phyloP scores from a whole-genome alignment of 768 basidiomycete species.

The Obba rivulosa region DNA sequence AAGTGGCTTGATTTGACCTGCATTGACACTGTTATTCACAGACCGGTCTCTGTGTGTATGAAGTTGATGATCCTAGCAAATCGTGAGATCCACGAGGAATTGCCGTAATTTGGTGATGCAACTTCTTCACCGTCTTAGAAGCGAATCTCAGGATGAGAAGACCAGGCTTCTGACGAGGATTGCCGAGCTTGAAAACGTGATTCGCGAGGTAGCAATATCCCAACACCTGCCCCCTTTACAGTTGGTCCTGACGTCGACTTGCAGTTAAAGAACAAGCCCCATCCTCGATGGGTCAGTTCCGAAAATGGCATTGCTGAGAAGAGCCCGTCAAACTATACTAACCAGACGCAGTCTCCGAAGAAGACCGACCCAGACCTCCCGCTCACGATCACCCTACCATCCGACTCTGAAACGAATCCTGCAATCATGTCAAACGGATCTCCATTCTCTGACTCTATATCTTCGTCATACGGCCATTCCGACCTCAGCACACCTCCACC shows the following conservation, averaged over 20 bases:
- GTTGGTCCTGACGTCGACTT: too few relatives aligned
- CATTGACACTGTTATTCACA: constrained; percentile 20
- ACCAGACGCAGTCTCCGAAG: neutral
- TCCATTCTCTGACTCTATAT: constrained; percentile 3
- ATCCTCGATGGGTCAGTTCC: constrained; percentile 50
- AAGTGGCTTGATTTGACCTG: neutral
- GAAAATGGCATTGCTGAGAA: neutral
- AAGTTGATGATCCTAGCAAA: constrained; percentile 61
- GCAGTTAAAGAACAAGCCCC: constrained; percentile 69
- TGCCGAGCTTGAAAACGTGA: constrained; percentile 78
- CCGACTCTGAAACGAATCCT: neutral
- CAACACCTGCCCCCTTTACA: too few relatives aligned
- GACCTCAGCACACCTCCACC: constrained; percentile 16
- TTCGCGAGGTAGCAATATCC: constrained; percentile 52
- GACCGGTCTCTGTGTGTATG: constrained; percentile 82
- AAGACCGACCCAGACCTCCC: neutral
- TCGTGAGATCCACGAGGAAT: neutral
- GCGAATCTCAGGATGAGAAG: constrained; percentile 50
- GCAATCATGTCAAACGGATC: constrained; percentile 1
- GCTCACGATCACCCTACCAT: neutral
- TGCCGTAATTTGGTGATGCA: too few relatives aligned
- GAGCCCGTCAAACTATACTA: neutral
- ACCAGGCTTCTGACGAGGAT: constrained; percentile 66
- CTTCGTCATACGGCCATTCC: constrained; percentile 3
- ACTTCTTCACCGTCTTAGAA: constrained; percentile 10